Base-by-base conservation (phyloP, 192 early-diverging fungal genomes). In the Mortierella claussenii region DNA sequence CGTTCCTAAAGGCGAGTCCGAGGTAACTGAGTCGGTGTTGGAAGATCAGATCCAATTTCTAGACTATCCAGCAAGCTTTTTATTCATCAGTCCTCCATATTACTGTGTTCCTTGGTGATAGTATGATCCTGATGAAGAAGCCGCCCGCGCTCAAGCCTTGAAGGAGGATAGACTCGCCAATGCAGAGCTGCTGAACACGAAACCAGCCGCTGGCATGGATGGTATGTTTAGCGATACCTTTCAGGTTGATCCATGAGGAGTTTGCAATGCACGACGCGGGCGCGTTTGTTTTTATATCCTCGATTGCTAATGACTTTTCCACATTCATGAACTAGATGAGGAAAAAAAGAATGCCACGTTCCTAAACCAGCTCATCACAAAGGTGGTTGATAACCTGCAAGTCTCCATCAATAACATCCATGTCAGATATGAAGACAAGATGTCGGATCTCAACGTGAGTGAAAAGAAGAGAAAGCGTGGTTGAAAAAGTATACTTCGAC, bases 341-440 rank as follows among this genome's bases (percentile, higher is more conserved):
- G 84, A 89, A 60, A 81, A 85, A 49, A 91, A 94, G 61, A 89
- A 95, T 62, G 87, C 90, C n/a, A 89, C 93, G 15, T 97, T 96
- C 76, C 70, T 96, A 27, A 90, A 92, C 51, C 94, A 95, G 80
- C 84, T 99, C 31, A 84, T 93, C 26, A 92, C 95, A 13, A 97
- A 96, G 78, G 94, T 99, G 31, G 87, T 99, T 4, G 96, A 99
- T 69, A 99, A 99, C 68, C 70, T 99, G 43, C 97, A 99, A 59
- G 88, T 99, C 8, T 90, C 92, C 10, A 96, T 99, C 65, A 89
- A 92, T 48, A 95, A 97, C 76, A 98, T 98, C 40, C 97, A 99
- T 68, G 83, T 99, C 53, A 83, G 97, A 27, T 99, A 97, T 79
- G 97, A 98, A 67, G 97, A 99, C 83, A 81, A 84, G 23, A 64